Percentiles rank a stretch among this genome's conserved stretches.
Evolutionary conservation across 1,284 basidiomycete species (phyloP).

Genomic region (Hypsizygus ulmarius): DNA sequence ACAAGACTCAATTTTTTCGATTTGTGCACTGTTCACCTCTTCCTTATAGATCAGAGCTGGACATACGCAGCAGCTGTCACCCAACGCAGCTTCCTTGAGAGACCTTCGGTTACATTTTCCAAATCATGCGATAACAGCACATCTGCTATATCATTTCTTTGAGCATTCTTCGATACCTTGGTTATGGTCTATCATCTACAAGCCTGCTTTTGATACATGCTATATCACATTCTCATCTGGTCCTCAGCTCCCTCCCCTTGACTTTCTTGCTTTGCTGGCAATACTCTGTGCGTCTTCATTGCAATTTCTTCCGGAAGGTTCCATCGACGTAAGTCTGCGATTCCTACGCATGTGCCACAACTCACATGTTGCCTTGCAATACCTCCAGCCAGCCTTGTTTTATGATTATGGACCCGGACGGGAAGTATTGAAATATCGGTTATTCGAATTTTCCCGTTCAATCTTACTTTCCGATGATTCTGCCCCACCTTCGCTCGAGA

Average conservation of each 20-base stretch:
- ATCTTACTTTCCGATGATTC: conserved; percentile 8
- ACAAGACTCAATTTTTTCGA: neutral
- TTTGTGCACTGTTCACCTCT: neutral
- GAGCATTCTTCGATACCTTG: conserved; percentile 17
- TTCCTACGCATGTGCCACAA: neutral
- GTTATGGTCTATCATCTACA: conserved; percentile 19
- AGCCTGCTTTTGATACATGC: conserved; percentile 13
- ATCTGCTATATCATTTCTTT: conserved; percentile 18
- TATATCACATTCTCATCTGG: conserved; percentile 14
- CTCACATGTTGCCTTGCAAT: neutral
- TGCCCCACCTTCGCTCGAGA: conserved; percentile 7
- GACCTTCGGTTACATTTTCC: conserved; percentile 17
- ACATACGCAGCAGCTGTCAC: neutral
- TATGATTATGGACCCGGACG: conserved; percentile 13
- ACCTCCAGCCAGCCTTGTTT: conserved; percentile 8
- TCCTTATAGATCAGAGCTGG: conserved; percentile 3
- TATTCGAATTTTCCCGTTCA: conserved; percentile 13
- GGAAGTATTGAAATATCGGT: conserved; percentile 14
- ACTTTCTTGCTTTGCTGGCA: conserved; percentile 15
- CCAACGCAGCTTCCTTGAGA: neutral
- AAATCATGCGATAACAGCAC: conserved; percentile 15
- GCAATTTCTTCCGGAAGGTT: conserved; percentile 17
- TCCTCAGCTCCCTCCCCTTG: conserved; percentile 13
- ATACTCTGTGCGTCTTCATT: conserved; percentile 17
- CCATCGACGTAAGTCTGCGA: conserved; percentile 13